Percentiles rank a stretch among this genome's conserved stretches.
Evolutionary conservation across 106 monocot species (phyloP).

Genomic region (Cymbidium sinense): DNA sequence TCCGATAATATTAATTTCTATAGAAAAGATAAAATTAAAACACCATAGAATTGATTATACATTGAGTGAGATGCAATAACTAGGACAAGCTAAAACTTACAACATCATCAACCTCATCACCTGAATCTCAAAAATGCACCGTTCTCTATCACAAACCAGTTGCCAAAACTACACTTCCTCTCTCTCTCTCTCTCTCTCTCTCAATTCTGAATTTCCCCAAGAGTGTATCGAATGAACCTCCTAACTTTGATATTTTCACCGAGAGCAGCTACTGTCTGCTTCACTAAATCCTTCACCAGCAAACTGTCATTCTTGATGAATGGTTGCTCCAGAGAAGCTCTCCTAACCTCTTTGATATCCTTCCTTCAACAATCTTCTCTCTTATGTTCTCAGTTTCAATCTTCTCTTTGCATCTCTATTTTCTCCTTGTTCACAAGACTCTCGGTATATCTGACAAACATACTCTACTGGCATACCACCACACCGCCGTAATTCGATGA

Average conservation of each 20-base stretch:
- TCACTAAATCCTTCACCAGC: slow-evolving; percentile 88
- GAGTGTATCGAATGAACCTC: slow-evolving; percentile 73
- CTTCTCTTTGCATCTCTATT: slow-evolving; percentile 87
- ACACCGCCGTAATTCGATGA: slow-evolving; percentile 85
- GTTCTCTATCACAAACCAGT: no score
- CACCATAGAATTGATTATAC: no score
- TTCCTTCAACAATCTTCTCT: slow-evolving; percentile 90
- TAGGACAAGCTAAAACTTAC: neutral
- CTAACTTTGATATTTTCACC: slow-evolving; percentile 85
- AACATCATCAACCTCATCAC: neutral
- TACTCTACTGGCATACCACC: slow-evolving; percentile 62
- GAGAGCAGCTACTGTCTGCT: slow-evolving; percentile 78
- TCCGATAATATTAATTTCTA: no score
- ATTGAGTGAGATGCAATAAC: no score
- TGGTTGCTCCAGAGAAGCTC: slow-evolving; percentile 82
- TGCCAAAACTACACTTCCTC: no score
- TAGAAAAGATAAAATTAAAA: no score
- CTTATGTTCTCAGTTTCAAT: slow-evolving; percentile 73
- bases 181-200: neutral
- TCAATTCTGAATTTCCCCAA: slow-evolving; percentile 44
- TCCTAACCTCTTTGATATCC: slow-evolving; percentile 81
- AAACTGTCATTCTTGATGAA: slow-evolving; percentile 80
- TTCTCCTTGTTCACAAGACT: slow-evolving; percentile 58
- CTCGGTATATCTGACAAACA: slow-evolving; percentile 75
- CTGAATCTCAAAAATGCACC: neutral